Conservation (phyloP, 441 rosid genomes). For the Biscutella laevigata region DNA sequence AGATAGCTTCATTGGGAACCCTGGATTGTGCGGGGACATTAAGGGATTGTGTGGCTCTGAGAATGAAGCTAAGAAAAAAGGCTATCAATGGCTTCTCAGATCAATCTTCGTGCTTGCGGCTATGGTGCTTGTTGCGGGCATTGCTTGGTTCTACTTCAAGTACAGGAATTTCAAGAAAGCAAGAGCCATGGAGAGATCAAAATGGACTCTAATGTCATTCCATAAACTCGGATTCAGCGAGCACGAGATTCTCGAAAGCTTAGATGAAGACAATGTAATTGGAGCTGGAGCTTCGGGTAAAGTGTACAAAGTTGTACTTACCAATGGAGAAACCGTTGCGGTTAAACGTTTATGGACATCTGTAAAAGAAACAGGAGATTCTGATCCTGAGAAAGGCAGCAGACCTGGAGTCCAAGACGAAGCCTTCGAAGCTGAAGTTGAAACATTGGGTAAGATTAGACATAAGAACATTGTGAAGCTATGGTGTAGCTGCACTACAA, state of each 20-base stretch:
- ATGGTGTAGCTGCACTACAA: slow-evolving; percentile 82
- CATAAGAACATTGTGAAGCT: slow-evolving; percentile 95
- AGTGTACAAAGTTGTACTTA: slow-evolving; percentile 81
- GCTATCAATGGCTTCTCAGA: slow-evolving; percentile 64
- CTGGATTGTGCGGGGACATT: slow-evolving; percentile 66
- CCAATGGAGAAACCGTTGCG: slow-evolving; percentile 73
- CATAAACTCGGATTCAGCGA: slow-evolving; percentile 88
- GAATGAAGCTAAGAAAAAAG: slow-evolving; percentile 37
- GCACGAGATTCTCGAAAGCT: slow-evolving; percentile 62
- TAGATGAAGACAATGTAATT: slow-evolving; percentile 85
- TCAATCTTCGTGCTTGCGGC: slow-evolving; percentile 63
- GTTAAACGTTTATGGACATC: slow-evolving; percentile 83
- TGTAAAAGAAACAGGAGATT: slow-evolving; percentile 34
- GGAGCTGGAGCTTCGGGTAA: slow-evolving; percentile 85
- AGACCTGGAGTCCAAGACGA: slow-evolving; percentile 43
- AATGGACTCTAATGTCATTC: slow-evolving; percentile 92
- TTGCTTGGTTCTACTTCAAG: slow-evolving; percentile 76
- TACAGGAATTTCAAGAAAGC: slow-evolving; percentile 54
- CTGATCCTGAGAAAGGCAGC: slow-evolving; percentile 59
- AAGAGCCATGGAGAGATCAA: slow-evolving; percentile 59
- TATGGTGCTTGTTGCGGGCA: slow-evolving; percentile 54
- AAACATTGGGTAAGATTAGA: slow-evolving; percentile 86
- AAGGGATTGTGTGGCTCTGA: slow-evolving; percentile 52
- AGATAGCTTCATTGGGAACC: slow-evolving; percentile 70
- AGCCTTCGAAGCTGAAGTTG: slow-evolving; percentile 79